Percentiles rank a stretch among this genome's conserved stretches.
Conservation (phyloP, 2,329 filamentous ascomycete genomes). For the Exophiala oligosperma region DNA sequence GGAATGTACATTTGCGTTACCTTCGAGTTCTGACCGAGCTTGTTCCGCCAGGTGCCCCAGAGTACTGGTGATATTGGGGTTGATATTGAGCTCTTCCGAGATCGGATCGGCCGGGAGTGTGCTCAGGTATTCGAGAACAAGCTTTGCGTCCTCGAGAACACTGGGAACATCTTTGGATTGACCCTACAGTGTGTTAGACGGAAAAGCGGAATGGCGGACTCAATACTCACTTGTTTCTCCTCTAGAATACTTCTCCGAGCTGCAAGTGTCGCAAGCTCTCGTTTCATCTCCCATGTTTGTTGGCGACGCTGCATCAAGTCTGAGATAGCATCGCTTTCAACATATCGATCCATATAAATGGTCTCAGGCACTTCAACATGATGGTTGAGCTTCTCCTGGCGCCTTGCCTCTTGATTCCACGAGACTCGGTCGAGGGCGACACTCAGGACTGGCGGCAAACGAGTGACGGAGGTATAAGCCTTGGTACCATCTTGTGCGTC, state of each 20-base stretch:
- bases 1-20: slow-evolving; percentile 1
- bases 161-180: slow-evolving; percentile 23
- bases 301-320: slow-evolving; percentile 64
- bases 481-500: slow-evolving; percentile 65
- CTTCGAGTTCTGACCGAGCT: slow-evolving; percentile 21
- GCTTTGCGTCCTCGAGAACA: slow-evolving; percentile 26
- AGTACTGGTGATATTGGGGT: slow-evolving; percentile 16
- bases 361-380: slow-evolving; percentile 76
- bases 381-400: slow-evolving; percentile 71
- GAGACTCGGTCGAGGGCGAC: slow-evolving; percentile 84
- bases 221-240: slow-evolving; percentile 22
- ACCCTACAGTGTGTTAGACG: slow-evolving; percentile 15
- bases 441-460: slow-evolving; percentile 82
- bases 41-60: slow-evolving; percentile 22
- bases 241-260: slow-evolving; percentile 44
- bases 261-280: slow-evolving; percentile 59
- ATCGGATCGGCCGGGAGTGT: slow-evolving; percentile 13
- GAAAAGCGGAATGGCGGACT: background rate
- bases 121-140: slow-evolving; percentile 22
- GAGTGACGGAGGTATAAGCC: slow-evolving; percentile 70
- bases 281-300: slow-evolving; percentile 73
- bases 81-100: slow-evolving; percentile 18
- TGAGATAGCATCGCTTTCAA: slow-evolving; percentile 64
- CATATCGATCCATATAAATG: slow-evolving; percentile 86
- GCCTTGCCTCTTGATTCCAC: slow-evolving; percentile 62